These are phyloP conservation scores for Beauveria pseudobassiana DNA, from an alignment of 2,329 filamentous ascomycete genomes.

Conservation along the genomic window DNA sequence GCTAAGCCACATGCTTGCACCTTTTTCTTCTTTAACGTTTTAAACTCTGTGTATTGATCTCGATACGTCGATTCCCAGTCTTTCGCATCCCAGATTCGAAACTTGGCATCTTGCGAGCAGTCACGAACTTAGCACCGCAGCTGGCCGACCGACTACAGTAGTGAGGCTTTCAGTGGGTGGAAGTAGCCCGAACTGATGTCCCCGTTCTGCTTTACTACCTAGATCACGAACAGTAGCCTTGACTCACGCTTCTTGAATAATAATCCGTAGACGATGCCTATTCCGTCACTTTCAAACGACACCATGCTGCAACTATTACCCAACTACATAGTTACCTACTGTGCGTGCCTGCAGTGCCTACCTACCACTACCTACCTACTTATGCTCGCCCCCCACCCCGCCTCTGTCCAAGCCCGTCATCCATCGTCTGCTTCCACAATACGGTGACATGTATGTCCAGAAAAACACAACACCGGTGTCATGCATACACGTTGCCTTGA, in stretches of 20 bases:
- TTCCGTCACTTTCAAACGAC: neutral
- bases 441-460: neutral
- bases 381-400: neutral
- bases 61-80: too few species aligned
- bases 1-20: neutral
- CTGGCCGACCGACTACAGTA: too few species aligned
- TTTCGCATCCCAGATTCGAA: too few species aligned
- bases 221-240: neutral
- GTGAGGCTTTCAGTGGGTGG: too few species aligned
- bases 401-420: neutral
- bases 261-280: neutral
- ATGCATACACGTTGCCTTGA: neutral
- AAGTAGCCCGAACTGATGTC: neutral
- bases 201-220: neutral
- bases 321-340: too few species aligned
- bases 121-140: too few species aligned
- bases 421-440: neutral
- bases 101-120: too few species aligned
- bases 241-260: neutral
- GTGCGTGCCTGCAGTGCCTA: too few species aligned
- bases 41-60: too few species aligned
- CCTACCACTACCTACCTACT: too few species aligned
- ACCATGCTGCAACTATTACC: neutral
- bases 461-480: neutral
- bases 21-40: too few species aligned